Evolutionary conservation across 352 stramenopile species (phyloP).

Genomic region (Globisporangium ultimum): DNA sequence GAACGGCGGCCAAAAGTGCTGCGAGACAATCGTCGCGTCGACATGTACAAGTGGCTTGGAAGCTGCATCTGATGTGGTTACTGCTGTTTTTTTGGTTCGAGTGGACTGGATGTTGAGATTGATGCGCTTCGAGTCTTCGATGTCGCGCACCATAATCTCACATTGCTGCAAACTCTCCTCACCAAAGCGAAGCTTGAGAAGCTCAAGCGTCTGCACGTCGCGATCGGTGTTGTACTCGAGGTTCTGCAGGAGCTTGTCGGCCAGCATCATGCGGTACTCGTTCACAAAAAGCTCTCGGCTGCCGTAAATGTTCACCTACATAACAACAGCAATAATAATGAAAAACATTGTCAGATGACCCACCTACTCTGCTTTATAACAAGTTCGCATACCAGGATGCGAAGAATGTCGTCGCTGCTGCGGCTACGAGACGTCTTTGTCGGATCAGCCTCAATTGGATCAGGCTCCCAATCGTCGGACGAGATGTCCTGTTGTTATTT

Average conservation of each 20-base stretch:
- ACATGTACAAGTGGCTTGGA: constrained; percentile 21
- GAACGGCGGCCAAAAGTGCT: constrained; percentile 97
- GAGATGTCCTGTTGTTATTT: constrained; percentile 46
- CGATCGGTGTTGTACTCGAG: constrained; percentile 93
- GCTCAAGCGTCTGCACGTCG: constrained; percentile 93
- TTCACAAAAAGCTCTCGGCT: constrained; percentile 98
- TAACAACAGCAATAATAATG: neutral
- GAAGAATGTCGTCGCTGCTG: constrained; percentile 93
- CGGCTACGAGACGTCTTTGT: constrained; percentile 75
- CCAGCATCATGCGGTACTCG: constrained; percentile 97
- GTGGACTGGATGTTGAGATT: constrained; percentile 86
- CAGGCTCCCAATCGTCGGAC: constrained; percentile 90
- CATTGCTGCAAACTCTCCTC: constrained; percentile 93
- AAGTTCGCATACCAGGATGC: constrained; percentile 81
- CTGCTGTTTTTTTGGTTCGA: constrained; percentile 17
- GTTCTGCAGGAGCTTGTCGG: constrained; percentile 95
- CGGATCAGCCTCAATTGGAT: constrained; percentile 81
- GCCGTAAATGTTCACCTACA: constrained; percentile 95
- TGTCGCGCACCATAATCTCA: constrained; percentile 98
- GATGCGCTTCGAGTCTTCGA: constrained; percentile 96
- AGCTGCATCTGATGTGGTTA: neutral
- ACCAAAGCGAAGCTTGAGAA: constrained; percentile 97
- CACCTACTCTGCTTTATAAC: neutral
- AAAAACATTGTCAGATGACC: neutral
- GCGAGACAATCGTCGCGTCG: constrained; percentile 94